These are phyloP conservation scores for Haplosporangium sp. DNA, from an alignment of 371 early-diverging fungal genomes.

Conservation along the genomic window DNA sequence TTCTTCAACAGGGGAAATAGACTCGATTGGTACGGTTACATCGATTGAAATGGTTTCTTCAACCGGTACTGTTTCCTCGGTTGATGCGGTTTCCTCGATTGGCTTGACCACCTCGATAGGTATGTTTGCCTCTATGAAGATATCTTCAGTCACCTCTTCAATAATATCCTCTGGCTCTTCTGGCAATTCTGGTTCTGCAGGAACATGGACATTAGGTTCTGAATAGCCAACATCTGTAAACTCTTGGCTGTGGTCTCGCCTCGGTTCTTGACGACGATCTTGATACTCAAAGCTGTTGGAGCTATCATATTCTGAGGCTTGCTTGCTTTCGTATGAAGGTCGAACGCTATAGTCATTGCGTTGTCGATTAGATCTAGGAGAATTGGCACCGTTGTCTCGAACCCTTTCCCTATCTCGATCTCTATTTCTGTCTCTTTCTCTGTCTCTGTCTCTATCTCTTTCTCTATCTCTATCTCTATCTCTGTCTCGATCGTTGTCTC, in stretches of 20 bases:
- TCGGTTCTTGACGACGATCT: neutral
- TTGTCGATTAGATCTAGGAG: constrained; percentile 2
- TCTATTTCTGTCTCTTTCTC: constrained; percentile 1
- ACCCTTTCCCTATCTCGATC: neutral
- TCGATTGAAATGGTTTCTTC: no score
- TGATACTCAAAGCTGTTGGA: neutral
- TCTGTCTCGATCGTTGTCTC: constrained; percentile 1
- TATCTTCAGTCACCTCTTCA: neutral
- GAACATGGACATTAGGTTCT: neutral
- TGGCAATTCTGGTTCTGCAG: neutral
- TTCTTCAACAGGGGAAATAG: neutral
- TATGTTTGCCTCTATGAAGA: neutral
- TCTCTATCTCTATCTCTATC: constrained; percentile 18
- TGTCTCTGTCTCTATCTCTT: constrained; percentile 3
- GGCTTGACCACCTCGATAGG: neutral
- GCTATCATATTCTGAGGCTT: no score
- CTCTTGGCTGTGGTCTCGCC: constrained; percentile 2
- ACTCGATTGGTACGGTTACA: no score
- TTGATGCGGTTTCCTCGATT: no score
- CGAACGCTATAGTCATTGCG: neutral
- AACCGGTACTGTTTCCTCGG: no score
- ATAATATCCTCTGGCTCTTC: neutral
- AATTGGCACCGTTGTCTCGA: neutral
- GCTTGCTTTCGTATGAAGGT: neutral
- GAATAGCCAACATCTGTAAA: neutral